Base-by-base conservation (phyloP, 2,329 filamentous ascomycete species). In the Botrytis cinerea region DNA sequence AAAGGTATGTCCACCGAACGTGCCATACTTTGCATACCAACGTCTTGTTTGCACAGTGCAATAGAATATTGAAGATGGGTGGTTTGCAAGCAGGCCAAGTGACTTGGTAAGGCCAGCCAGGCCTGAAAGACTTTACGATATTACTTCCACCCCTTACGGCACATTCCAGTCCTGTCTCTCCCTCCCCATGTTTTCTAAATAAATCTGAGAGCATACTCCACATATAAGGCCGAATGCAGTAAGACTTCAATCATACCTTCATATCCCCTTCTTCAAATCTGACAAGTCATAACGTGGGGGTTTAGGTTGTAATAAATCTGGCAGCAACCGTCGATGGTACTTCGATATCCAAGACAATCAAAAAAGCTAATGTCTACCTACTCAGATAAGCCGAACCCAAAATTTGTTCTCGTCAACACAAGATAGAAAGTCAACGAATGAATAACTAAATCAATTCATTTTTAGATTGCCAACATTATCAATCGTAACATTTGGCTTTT, bases 201-300 rank as follows among this genome's bases (percentile, higher is more conserved):
- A 25, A 45, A 63, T 32, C 61, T 20, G n/a, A 38, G 43, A 66
- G 45, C 54, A 45, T 7, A 46, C 67, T 28, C 69, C 43, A 63
- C 43, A 63, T 28, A 63, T 38, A 43, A 57, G 69, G 32, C 43
- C 32, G 43, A 35, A 71, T 61, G 35, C 57, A 62, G 69, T 63
- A 71, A 71, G 69, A 68, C 57, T 46, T 28, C 43, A 62, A 70
- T 70, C 51, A 59, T 70, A 59, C 35, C 48, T 69, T 62, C 28
- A 32, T 43, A 22, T 25, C 25, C 14, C 28, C 32, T 68, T 38
- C 43, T 32, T 32, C 22, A 60, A 46, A 68, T 25, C 43, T 59
- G 70, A 72, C 51, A 72, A 60, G 38, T 72, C 70, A 68, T 9
- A 68, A 51, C 51, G 63, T 72, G 71, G 71, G 71, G 71, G 62